Evolutionary conservation across 192 early-diverging fungal genomes (phyloP), one percentile per base, ranked within the genome.

Genomic region (Backusella luteola): DNA sequence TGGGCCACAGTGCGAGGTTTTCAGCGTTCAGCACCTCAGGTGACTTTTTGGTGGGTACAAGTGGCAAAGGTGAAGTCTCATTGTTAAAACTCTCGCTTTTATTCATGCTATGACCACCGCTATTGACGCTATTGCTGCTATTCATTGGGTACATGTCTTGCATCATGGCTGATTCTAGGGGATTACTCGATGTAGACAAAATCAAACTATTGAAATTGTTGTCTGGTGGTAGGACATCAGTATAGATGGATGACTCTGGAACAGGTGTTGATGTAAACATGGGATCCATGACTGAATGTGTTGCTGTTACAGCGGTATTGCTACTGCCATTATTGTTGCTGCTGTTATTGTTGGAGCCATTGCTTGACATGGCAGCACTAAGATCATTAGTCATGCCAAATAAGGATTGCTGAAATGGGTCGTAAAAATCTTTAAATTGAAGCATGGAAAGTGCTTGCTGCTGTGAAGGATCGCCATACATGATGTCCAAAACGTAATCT

Each of bases 401-500:
- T 44, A 39, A 41, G n/a, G 35, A 66, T 34, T 75, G 74, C 23
- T 75, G 74, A 17, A 69, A 66, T 46, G 74, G 74, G 32, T 66
- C 42, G 14, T 70, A 76, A 26, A 70, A 34, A 69, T 76, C 75
- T 70, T 76, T 76, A 34, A 76, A 67, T n/a, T 76, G 63, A 3
- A 75, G 71, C 70, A 76, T 69, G 9, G 80, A 76, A 15, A 71
- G 71, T 15, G 74, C 36, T 52, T 72, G 36, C 6, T 73, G 72
- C 8, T 67, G 67, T 21, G 67, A 35, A 14, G 76, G 68, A 52
- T 82, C 77, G 11, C 80, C 77, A 52, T 78, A 78, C 80, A 82
- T 78, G 14, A 82, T 74, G 42, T 82, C 80, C 75, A 82, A 82
- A 7, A 82, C 77, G 44, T 78, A 82, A 59, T 82, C 77, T 14